Evolutionary conservation across 75 land plant species (phyloP), one percentile per base, ranked within the genome.

Genomic region (Sequoia sempervirens): DNA sequence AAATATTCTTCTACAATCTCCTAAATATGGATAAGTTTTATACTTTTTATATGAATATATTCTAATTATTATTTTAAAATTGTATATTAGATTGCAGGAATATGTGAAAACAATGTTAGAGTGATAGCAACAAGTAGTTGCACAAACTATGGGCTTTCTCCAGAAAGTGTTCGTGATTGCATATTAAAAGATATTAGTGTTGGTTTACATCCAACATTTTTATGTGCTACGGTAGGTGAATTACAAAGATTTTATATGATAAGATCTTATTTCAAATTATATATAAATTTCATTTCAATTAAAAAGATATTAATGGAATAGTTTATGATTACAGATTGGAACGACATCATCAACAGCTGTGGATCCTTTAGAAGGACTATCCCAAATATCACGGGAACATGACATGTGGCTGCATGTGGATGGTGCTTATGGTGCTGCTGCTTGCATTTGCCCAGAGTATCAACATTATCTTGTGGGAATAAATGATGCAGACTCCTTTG

Each of bases 291-390:
- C 2, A 43, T 18, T 18, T 56, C 61, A 56, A 56, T 43, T n/a
- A n/a, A n/a, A n/a, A n/a, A n/a, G n/a, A n/a, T n/a, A 2, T 4
- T 18, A 56, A 56, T 56, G 14, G 14, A 10, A 14, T 56, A 56
- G 8, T 56, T 56, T 56, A 56, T 56, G 3, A 45, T 82, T 86
- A 82, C 89, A 95, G 96, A 86, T 95, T 82, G 97, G 97, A 18
- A 95, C 95, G 6, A 95, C 97, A 72, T 93, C 97, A 73, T 95
- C 97, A 75, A 85, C 95, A 73, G 94, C 97, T 85, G 91, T 95
- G 41, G 95, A 95, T 86, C 95, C 95, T 56, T 72, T 95, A 82
- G 83, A 81, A 78, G 91, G 74, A 73, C 85, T 95, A 6, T 93
- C 94, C 20, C 87, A 92, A 52, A 90, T 93, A 84, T 2, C 56